These are phyloP conservation scores for Monilinia polystroma DNA, from an alignment of 2,329 filamentous ascomycete species.

Conservation along the genomic window DNA sequence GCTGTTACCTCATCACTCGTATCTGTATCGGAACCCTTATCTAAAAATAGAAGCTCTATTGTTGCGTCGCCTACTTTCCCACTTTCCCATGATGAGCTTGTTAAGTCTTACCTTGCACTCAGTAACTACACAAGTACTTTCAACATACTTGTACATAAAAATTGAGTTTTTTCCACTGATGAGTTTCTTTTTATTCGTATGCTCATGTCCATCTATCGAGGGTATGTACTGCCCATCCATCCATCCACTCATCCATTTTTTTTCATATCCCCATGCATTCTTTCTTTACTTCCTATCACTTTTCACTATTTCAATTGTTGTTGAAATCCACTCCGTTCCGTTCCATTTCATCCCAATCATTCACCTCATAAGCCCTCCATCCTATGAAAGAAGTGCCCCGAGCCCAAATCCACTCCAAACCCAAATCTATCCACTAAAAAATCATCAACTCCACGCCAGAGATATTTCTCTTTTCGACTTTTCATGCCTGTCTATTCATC, in stretches of 20 bases:
- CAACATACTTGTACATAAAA: too few species aligned
- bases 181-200: too few species aligned
- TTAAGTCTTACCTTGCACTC: too few species aligned
- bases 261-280: not conserved
- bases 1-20: too few species aligned
- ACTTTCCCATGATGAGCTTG: too few species aligned
- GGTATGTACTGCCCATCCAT: not conserved
- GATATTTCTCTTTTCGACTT: not conserved
- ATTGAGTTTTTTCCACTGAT: too few species aligned
- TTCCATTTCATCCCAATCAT: not conserved
- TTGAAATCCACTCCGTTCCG: not conserved
- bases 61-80: too few species aligned
- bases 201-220: not conserved
- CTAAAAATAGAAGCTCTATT: too few species aligned
- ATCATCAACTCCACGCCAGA: not conserved
- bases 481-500: slow-evolving; percentile 12
- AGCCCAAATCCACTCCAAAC: not conserved
- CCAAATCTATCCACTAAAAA: not conserved
- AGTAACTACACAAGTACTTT: too few species aligned
- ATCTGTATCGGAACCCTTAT: too few species aligned
- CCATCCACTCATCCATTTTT: not conserved
- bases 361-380: not conserved
- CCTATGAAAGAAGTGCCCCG: not conserved
- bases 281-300: too few species aligned
- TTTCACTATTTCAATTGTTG: not conserved